Conservation (phyloP, 768 basidiomycete genomes). For the Dendrothele bispora region DNA sequence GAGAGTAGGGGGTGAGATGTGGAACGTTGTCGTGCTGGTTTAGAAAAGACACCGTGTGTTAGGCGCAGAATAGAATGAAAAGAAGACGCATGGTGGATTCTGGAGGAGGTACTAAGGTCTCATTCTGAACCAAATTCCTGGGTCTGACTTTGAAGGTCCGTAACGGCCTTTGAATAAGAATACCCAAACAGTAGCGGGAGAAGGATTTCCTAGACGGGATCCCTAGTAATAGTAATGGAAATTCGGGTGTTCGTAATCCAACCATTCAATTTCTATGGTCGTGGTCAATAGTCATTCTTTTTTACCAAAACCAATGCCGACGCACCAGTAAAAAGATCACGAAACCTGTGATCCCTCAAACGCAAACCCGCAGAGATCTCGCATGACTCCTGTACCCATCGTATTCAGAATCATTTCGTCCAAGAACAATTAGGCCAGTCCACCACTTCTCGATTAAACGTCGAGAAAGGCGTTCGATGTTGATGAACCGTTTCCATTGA, state of each 20-base stretch:
- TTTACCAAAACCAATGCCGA: not conserved
- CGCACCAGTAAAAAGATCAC: slow-evolving; percentile 37
- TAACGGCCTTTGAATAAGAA: slow-evolving; percentile 39
- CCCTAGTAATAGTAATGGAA: slow-evolving; percentile 49
- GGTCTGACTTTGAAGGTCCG: slow-evolving; percentile 34
- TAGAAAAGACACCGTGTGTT: no score
- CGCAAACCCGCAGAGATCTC: slow-evolving; percentile 43
- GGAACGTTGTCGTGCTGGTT: slow-evolving; percentile 47
- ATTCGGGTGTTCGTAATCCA: slow-evolving; percentile 43
- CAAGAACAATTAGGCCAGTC: no score
- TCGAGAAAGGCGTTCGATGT: no score
- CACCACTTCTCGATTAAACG: no score
- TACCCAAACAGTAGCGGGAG: slow-evolving; percentile 37
- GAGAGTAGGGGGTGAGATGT: slow-evolving; percentile 39
- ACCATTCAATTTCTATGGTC: slow-evolving; percentile 40
- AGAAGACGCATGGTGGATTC: not conserved
- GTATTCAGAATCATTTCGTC: no score
- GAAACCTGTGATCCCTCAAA: slow-evolving; percentile 38
- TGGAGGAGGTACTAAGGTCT: slow-evolving; percentile 31
- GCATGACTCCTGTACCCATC: slow-evolving; percentile 46
- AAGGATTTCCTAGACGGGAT: slow-evolving; percentile 43
- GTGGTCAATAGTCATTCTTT: no score
- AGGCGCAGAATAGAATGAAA: no score
- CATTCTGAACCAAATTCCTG: slow-evolving; percentile 17
- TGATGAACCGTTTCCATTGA: no score